Evolutionary conservation across 495 filamentous ascomycete genomes (phyloP), one percentile per base, ranked within the genome.

Genomic region (Recurvomyces mirabilis): DNA sequence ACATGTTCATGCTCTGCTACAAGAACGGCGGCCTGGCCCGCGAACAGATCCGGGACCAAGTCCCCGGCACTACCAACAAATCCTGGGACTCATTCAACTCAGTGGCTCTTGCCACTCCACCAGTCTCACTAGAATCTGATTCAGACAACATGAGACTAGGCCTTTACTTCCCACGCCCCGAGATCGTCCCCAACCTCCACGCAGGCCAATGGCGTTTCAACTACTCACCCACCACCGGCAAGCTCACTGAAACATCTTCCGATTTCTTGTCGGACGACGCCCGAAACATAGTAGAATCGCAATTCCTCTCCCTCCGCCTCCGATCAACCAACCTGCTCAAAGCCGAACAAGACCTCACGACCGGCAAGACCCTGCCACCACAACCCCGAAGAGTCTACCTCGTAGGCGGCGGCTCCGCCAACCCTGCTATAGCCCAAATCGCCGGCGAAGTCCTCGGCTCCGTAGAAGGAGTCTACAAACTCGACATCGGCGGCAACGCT

Each of bases 1-100:
- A 67, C 54, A 68, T 98, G 88, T 98, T 98, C 65, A 98, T 98
- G 91, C 81, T 98, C 22, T 98, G 91, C 69, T 98, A 96, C 70
- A 95, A 95, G 64, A 98, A 98, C 66, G 91, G 91, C 46, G 85
- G 84, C 0, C 74, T 96, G 0, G 91, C 91, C 0, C 84, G 91
- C 33, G 91, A 98, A 59, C 75, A 82, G 37, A 73, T 94, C 43
- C 80, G 89, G 23, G 83, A 98, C 58, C 70, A 69, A 13, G 65
- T 79, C 53, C 74, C 75, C 49, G 36, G 60, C 69, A 47, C 65
- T 11, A 58, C 57, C 18, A 30, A 63, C 3, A 72, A 79, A 36
- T 60, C 69, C 19, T 95, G 91, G 91, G 71, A 71, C 18, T 68
- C 57, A 28, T 98, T 95, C 68, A 87, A 95, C 68, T 51, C 71